Conservation (phyloP, 306 rosid species). For the Delonix regia region DNA sequence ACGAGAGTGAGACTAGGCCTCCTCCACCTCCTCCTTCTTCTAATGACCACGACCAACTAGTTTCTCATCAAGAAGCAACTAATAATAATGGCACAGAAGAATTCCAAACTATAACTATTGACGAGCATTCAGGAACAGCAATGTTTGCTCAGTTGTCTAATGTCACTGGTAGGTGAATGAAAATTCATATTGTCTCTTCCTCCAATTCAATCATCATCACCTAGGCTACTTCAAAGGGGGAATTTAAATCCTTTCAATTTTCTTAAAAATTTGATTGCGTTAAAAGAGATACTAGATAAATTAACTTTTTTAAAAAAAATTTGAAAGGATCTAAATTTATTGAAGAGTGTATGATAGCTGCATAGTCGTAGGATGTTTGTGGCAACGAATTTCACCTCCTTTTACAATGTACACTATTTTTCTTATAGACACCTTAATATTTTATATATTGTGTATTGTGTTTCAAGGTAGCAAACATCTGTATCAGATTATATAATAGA, state of each 20-base stretch:
- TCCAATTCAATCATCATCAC: neutral
- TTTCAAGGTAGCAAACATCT: neutral
- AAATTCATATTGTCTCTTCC: neutral
- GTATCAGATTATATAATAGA: neutral
- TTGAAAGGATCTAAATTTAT: too few species aligned
- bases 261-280: neutral
- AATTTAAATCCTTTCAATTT: too few species aligned
- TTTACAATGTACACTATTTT: neutral
- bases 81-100: conserved; percentile 11
- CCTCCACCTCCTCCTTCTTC: neutral
- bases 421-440: neutral
- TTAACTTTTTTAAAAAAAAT: neutral
- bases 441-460: neutral
- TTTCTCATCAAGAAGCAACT: conserved; percentile 3
- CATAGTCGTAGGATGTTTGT: neutral
- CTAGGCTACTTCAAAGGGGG: neutral
- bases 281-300: neutral
- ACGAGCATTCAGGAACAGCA: conserved; percentile 54
- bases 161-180: conserved; percentile 57
- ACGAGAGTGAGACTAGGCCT: conserved; percentile 9
- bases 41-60: neutral
- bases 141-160: conserved; percentile 56
- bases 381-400: neutral
- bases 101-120: conserved; percentile 36
- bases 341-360: neutral